Base-by-base conservation (phyloP, 2,329 filamentous ascomycete genomes). In the Lizonia empirigonia region DNA sequence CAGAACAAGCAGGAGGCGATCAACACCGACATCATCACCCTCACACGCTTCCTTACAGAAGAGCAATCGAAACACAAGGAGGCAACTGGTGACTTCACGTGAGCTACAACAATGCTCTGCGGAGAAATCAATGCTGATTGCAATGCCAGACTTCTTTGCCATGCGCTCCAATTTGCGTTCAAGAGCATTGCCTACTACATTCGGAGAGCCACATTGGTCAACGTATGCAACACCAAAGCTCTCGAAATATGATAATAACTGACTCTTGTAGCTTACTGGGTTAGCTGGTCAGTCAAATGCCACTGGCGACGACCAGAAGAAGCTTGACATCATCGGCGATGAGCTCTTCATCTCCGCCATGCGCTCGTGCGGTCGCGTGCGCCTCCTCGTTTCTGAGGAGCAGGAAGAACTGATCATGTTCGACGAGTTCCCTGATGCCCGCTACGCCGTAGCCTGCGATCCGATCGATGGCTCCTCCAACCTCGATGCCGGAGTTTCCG, bases 141-240 rank as follows among this genome's bases (percentile, higher is more conserved):
- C 13, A 27, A 46, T n/a, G 42, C 32, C 68, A 97, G 92, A 68
- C 84, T 99, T 44, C 85, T 99, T 53, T 97, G 91, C 82, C 94
- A 99, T 75, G 92, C 94, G 54, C 89, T 99, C 53, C 94, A 97
- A 77, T 99, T 97, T 82, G 93, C 94, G 60, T 99, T 99, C 88
- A 99, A 99, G 82, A 96, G 91, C 62, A 99, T 99, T 76, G 91
- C 94, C 67, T 96, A 97, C 83, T 99, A 97, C 82, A 99, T 99
- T 76, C 92, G 93, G 68, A 88, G 94, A 75, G 91, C 93, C 27
- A 93, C 91, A 19, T 81, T 99, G 60, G 93, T 97, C 79, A 96
- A 96, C 81, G 74, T 77, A 63, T 40, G 73, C 15, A 34, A 12
- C 4, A 12, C n/a, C 15, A 1, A n/a, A 8, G 5, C 19, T 13